Conservation (phyloP, 2,329 filamentous ascomycete species). For the Colletotrichum sp. region DNA sequence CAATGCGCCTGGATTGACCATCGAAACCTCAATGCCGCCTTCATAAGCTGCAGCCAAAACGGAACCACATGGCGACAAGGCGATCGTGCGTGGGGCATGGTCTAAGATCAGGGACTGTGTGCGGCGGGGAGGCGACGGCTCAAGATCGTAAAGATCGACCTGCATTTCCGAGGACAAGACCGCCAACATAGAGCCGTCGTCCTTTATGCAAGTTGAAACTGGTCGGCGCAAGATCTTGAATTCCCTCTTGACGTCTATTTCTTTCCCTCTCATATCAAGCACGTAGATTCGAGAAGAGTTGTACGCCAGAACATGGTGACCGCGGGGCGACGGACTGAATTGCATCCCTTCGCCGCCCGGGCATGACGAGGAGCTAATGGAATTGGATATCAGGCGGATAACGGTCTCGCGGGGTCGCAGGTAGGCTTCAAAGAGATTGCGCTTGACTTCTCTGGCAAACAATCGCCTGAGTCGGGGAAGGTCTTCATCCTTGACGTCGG, state of each 20-base stretch:
- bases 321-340: slow-evolving; percentile 79
- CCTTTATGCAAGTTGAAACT: slow-evolving; percentile 77
- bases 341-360: slow-evolving; percentile 87
- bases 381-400: slow-evolving; percentile 82
- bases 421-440: slow-evolving; percentile 80
- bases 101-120: slow-evolving; percentile 80
- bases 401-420: slow-evolving; percentile 72
- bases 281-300: slow-evolving; percentile 87
- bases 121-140: slow-evolving; percentile 67
- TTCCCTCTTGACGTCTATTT: slow-evolving; percentile 73
- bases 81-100: slow-evolving; percentile 78
- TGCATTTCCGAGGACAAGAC: slow-evolving; percentile 84
- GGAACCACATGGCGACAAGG: slow-evolving; percentile 80
- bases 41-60: slow-evolving; percentile 86
- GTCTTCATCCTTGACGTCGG: slow-evolving; percentile 48
- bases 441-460: slow-evolving; percentile 75
- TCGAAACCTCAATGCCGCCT: slow-evolving; percentile 87
- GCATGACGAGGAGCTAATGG: slow-evolving; percentile 82
- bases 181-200: slow-evolving; percentile 77
- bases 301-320: slow-evolving; percentile 77
- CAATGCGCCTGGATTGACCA: slow-evolving; percentile 68
- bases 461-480: slow-evolving; percentile 66
- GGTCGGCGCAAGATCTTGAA: slow-evolving; percentile 81
- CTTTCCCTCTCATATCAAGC: slow-evolving; percentile 67
- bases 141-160: slow-evolving; percentile 83